Evolutionary conservation across 441 rosid genomes (phyloP), one percentile per base, ranked within the genome.

Genomic region (Adansonia madagascariensis): DNA sequence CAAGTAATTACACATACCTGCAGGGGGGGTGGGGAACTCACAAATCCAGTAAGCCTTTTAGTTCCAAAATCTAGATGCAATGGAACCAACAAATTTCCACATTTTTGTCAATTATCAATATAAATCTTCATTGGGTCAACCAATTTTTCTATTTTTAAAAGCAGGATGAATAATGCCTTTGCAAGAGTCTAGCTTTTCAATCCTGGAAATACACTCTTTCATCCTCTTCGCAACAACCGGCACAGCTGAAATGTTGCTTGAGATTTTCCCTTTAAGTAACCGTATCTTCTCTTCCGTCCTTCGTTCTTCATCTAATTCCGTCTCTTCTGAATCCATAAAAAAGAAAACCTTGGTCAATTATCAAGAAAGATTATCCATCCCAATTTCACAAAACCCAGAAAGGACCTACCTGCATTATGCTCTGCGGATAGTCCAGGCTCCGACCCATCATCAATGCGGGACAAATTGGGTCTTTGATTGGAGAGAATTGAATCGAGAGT

Each of bases 221-320:
- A 90, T 74, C 81, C 92, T 84, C 82, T 85, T 84, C 73, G 84
- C 52, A 74, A 85, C 82, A 43, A 78, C 18, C 12, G 91, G 91
- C 82, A 84, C 67, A 17, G 85, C 72, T 12, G 89, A 73, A 27
- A 78, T 64, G 63, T 87, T 88, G 12, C 80, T 80, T 4, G 86
- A 80, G 11, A 86, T 78, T 80, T 88, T 85, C 6, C 83, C 84
- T 74, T 78, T 83, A 17, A 88, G 71, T 81, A 85, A 55, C 9
- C 39, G 72, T 27, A 81, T 77, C 78, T 83, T 89, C 81, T 88
- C 81, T 8, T 72, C 68, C 14, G 69, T 57, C 73, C 52, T 79
- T 65, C 59, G 82, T 64, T 87, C 85, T 55, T 78, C 76, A 35
- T 79, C 72, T 2, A 57, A 61, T 27, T 74, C 77, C 49, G 17